These are phyloP conservation scores for Aureobasidium melanogenum DNA, from an alignment of 2,329 filamentous ascomycete genomes.

Conservation along the genomic window DNA sequence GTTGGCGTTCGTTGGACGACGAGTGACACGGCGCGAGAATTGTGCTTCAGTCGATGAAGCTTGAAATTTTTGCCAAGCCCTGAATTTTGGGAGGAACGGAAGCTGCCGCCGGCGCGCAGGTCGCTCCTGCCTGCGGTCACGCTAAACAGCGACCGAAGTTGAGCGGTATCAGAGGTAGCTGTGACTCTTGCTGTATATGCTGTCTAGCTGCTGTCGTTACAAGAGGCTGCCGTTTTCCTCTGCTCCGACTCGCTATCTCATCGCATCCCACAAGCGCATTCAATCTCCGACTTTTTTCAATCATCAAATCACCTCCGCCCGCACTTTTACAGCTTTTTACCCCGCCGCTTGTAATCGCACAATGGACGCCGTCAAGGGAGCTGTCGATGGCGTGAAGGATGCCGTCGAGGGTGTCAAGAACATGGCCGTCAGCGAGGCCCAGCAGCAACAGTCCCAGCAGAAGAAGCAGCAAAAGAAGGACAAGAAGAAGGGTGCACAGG, in stretches of 20 bases:
- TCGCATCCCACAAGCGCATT: background rate
- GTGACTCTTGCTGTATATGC: conserved; percentile 4
- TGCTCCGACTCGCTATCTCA: background rate
- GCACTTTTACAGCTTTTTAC: conserved; percentile 7
- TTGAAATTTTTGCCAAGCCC: conserved; percentile 6
- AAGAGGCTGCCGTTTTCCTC: background rate
- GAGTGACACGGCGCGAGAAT: background rate
- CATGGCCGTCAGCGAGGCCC: conserved; percentile 38
- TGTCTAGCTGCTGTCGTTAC: conserved; percentile 7
- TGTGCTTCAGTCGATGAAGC: background rate
- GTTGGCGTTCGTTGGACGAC: background rate
- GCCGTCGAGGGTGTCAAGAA: conserved; percentile 53
- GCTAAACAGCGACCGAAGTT: background rate
- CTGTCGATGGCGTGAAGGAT: conserved; percentile 18
- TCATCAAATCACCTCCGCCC: background rate
- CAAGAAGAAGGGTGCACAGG: conserved; percentile 36
- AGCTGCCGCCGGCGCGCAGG: background rate
- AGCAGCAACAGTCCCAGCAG: conserved; percentile 20
- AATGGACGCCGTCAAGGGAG: conserved; percentile 12
- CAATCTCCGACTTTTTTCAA: background rate
- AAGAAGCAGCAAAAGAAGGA: conserved; percentile 39
- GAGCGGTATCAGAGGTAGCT: background rate
- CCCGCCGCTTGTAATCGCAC: conserved; percentile 3
- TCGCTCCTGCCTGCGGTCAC: background rate
- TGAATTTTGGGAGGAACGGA: background rate